phyloP scores from a whole-genome alignment of 805 yeast species.

The Candida michaelii region DNA sequence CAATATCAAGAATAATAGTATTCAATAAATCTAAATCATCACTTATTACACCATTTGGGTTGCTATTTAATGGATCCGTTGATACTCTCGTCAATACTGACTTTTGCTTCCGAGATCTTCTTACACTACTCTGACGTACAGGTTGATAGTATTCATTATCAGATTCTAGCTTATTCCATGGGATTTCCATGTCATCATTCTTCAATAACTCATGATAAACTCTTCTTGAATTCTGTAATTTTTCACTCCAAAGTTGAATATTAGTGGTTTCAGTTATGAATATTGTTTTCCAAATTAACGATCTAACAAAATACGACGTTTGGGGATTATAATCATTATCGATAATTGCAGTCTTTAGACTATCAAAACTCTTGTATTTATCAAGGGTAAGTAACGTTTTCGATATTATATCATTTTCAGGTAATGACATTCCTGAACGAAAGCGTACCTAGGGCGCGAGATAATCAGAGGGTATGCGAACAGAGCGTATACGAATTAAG shows the following conservation, averaged over 20 bases:
- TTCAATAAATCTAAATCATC: slow-evolving; percentile 38
- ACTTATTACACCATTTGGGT: neutral
- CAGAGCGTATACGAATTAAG: neutral
- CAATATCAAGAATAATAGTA: slow-evolving; percentile 49
- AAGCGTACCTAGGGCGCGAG: neutral
- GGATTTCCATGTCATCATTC: slow-evolving; percentile 31
- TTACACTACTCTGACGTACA: slow-evolving; percentile 14
- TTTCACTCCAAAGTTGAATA: slow-evolving; percentile 32
- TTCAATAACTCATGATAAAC: slow-evolving; percentile 34
- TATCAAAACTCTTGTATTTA: slow-evolving; percentile 28
- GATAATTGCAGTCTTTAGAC: slow-evolving; percentile 26
- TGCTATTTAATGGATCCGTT: slow-evolving; percentile 13
- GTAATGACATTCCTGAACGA: slow-evolving; percentile 9
- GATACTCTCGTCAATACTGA: slow-evolving; percentile 19
- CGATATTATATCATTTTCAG: slow-evolving; percentile 37
- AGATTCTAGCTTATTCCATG: slow-evolving; percentile 35
- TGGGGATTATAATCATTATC: slow-evolving; percentile 29
- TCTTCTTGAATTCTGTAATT: slow-evolving; percentile 29
- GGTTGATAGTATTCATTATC: slow-evolving; percentile 29
- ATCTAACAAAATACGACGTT: slow-evolving; percentile 25
- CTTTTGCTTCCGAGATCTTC: slow-evolving; percentile 10
- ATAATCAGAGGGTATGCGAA: neutral
- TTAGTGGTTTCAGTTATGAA: slow-evolving; percentile 37
- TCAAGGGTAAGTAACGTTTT: slow-evolving; percentile 36
- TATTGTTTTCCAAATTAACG: slow-evolving; percentile 39